Evolutionary conservation across 2,329 filamentous ascomycete species (phyloP).

Genomic region (Chrysoporthe cubensis): DNA sequence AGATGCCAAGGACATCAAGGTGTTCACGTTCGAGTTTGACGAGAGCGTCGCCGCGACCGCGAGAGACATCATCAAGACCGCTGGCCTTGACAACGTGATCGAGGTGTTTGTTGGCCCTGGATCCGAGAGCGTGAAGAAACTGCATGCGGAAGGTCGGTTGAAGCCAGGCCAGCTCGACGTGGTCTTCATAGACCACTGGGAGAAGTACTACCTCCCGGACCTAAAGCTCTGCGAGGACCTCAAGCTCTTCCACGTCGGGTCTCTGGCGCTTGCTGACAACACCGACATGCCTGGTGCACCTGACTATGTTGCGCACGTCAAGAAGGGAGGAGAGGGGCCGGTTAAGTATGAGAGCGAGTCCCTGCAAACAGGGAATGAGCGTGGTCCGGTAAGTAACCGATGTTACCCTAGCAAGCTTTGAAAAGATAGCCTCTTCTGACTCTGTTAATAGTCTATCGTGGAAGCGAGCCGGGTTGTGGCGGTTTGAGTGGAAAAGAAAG

Average conservation of each 20-base stretch:
- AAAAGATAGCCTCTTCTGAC: neutral
- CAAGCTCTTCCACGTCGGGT: slow-evolving; percentile 38
- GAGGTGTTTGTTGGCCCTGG: slow-evolving; percentile 40
- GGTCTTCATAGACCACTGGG: slow-evolving; percentile 43
- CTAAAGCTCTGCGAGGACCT: slow-evolving; percentile 40
- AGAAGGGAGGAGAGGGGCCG: slow-evolving; percentile 31
- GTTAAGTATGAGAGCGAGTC: slow-evolving; percentile 35
- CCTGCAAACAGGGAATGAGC: slow-evolving; percentile 13
- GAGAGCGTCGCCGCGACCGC: slow-evolving; percentile 37
- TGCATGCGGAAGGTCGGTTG: slow-evolving; percentile 36
- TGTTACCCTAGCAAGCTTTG: neutral
- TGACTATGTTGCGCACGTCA: slow-evolving; percentile 46
- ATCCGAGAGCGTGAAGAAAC: slow-evolving; percentile 36
- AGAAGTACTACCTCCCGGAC: slow-evolving; percentile 42
- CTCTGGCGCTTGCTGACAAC: slow-evolving; percentile 48
- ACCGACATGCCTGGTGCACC: slow-evolving; percentile 48
- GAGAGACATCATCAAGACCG: slow-evolving; percentile 39
- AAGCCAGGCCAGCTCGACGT: slow-evolving; percentile 37
- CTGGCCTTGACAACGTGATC: slow-evolving; percentile 39
- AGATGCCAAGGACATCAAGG: slow-evolving; percentile 30
- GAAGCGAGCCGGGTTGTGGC: slow-evolving; percentile 5
- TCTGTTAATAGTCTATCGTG: neutral
- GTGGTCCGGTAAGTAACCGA: slow-evolving; percentile 15
- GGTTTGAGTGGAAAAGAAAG: neutral
- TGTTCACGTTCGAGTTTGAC: slow-evolving; percentile 44